Percentiles rank a stretch among this genome's conserved stretches.
Conservation (phyloP, 179 eudicot genomes). For the Spinacia oleracea region DNA sequence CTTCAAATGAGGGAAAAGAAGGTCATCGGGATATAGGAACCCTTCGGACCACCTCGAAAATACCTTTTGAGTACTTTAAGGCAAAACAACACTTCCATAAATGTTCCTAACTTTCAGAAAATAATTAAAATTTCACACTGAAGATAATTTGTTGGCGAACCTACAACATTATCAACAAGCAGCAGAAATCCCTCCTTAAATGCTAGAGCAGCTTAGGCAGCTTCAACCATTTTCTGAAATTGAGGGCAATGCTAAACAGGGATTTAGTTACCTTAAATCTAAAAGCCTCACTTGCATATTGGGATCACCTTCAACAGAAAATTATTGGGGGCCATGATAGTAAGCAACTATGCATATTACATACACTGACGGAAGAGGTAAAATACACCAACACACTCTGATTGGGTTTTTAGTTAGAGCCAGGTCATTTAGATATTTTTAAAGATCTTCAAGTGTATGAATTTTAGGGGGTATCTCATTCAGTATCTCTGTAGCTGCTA, state of each 20-base stretch:
- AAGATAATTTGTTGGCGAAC: background rate
- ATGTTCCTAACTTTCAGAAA: background rate
- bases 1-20: background rate
- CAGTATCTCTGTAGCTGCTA: background rate
- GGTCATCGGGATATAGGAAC: background rate
- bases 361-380: too few species aligned
- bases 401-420: background rate
- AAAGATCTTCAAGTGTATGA: background rate
- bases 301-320: too few species aligned
- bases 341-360: too few species aligned
- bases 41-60: background rate
- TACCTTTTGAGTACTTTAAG: background rate
- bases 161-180: too few species aligned
- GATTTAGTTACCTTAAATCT: too few species aligned
- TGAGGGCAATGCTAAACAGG: too few species aligned
- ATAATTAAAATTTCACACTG: background rate
- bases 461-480: background rate
- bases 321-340: too few species aligned
- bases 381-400: too few species aligned
- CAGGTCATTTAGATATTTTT: background rate
- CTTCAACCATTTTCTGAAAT: too few species aligned
- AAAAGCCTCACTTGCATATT: too few species aligned
- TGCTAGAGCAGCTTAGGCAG: too few species aligned
- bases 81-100: background rate
- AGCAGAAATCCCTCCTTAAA: too few species aligned